Base-by-base conservation (phyloP, 2,329 filamentous ascomycete species). In the Colletotrichum sojae region DNA sequence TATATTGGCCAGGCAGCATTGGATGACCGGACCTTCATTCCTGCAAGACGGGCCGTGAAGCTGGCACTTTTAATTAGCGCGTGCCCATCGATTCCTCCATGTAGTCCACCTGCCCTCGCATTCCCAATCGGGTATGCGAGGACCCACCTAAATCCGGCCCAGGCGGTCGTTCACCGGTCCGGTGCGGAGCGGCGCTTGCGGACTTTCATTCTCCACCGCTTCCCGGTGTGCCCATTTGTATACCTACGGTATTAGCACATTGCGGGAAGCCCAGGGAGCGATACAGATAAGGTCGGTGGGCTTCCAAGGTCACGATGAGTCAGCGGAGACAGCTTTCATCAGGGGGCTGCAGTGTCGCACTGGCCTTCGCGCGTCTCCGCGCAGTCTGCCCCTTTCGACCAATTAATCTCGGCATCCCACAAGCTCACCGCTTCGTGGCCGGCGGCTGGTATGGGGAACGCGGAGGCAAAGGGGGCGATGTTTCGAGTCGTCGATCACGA, bases 71-170 rank as follows among this genome's bases (percentile, higher is more conserved):
- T 31, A 9, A 31, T 9, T 31, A 31, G 27, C 27, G 27, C 27
- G 5, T 31, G 27, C 6, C 27, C 27, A 31, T 6, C 6, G 27
- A 9, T 9, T 31, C 27, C 27, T 31, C 8, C 9, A 4, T 22
- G 22, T 2, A 31, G 27, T 31, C 40, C 3, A 12, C 16, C 39
- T 13, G n/a, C 5, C 10, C 22, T 69, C 66, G 66, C 54, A 65
- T 69, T 69, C 66, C 66, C 31, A 25, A 65, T 59, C 3, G 18
- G 54, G 66, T 45, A 39, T 65, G 27, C 66, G 66, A 59, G 31
- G 20, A 22, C 39, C 65, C 65, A 59, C 40, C 45, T 22, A 0
- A 20, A 10, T 48, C 49, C 49, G 20, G 49, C 5, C 12, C 20
- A 52, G 25, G 49, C 22, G 9, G 25, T 20, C 22, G 49, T 43